Conservation (phyloP, 2,329 filamentous ascomycete species). For the Colletotrichum tropicale region DNA sequence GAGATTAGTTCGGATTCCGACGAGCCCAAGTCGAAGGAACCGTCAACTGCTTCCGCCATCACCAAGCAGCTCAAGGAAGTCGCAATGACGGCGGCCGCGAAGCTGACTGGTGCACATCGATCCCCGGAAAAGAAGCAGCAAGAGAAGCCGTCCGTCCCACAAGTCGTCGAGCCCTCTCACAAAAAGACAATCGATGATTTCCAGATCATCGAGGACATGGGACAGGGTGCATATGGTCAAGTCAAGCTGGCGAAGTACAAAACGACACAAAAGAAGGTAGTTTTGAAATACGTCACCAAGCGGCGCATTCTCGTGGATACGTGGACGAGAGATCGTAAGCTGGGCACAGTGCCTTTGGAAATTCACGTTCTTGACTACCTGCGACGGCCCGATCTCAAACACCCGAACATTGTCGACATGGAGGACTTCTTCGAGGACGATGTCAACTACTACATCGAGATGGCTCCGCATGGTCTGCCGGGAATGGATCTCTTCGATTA, state of each 20-base stretch:
- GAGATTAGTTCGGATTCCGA: conserved; percentile 62
- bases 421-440: conserved; percentile 79
- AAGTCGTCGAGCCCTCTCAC: conserved; percentile 37
- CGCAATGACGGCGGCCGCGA: conserved; percentile 59
- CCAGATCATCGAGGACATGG: conserved; percentile 95
- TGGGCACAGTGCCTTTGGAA: conserved; percentile 94
- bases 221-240: conserved; percentile 95
- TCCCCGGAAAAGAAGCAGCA: conserved; percentile 33
- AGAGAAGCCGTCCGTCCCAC: conserved; percentile 37
- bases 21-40: conserved; percentile 44
- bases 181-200: conserved; percentile 94
- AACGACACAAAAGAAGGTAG: conserved; percentile 80
- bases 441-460: conserved; percentile 98
- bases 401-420: conserved; percentile 77
- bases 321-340: conserved; percentile 90
- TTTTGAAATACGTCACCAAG: conserved; percentile 98
- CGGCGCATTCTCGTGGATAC: conserved; percentile 96
- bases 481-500: conserved; percentile 99
- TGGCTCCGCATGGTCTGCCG: conserved; percentile 91
- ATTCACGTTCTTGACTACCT: conserved; percentile 97
- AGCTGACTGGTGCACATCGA: conserved; percentile 48
- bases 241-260: conserved; percentile 94
- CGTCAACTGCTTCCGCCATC: conserved; percentile 50
- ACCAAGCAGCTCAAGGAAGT: conserved; percentile 63
- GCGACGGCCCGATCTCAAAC: conserved; percentile 70